Conservation (phyloP, 1,284 basidiomycete genomes). For the Sporisorium iseilematis-ciliati region DNA sequence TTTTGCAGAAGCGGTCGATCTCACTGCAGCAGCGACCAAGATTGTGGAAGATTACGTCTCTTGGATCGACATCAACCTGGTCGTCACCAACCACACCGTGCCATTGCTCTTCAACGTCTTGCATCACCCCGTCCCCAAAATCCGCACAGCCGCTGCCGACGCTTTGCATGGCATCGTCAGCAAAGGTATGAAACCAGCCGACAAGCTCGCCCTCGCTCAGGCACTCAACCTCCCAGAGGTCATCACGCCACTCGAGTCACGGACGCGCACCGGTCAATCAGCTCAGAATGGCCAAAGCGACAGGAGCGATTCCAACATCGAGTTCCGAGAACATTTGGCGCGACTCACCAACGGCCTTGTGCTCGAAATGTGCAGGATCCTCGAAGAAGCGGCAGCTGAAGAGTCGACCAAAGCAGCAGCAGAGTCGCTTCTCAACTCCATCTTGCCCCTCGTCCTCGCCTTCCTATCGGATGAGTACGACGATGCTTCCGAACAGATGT, state of each 20-base stretch:
- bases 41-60: constrained; percentile 95
- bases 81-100: constrained; percentile 90
- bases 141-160: constrained; percentile 82
- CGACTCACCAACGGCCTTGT: constrained; percentile 86
- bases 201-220: constrained; percentile 90
- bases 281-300: constrained; percentile 70
- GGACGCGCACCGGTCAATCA: constrained; percentile 49
- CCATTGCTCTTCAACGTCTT: constrained; percentile 87
- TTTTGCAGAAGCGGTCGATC: constrained; percentile 71
- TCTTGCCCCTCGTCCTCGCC: constrained; percentile 84
- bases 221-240: constrained; percentile 77
- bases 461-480: constrained; percentile 87
- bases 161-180: constrained; percentile 84
- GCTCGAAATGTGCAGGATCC: constrained; percentile 84
- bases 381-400: constrained; percentile 76
- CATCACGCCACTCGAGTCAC: constrained; percentile 56
- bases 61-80: constrained; percentile 97
- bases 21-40: constrained; percentile 82
- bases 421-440: constrained; percentile 77
- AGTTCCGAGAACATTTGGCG: constrained; percentile 89
- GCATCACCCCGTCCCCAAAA: constrained; percentile 76
- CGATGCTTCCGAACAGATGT: constrained; percentile 63
- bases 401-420: constrained; percentile 80
- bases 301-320: constrained; percentile 78
- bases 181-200: constrained; percentile 91